A percentile compares a stretch with the other conserved stretches of the same genome.
phyloP scores from a whole-genome alignment of 345 rosid species.

The Carallia pectinifolia region DNA sequence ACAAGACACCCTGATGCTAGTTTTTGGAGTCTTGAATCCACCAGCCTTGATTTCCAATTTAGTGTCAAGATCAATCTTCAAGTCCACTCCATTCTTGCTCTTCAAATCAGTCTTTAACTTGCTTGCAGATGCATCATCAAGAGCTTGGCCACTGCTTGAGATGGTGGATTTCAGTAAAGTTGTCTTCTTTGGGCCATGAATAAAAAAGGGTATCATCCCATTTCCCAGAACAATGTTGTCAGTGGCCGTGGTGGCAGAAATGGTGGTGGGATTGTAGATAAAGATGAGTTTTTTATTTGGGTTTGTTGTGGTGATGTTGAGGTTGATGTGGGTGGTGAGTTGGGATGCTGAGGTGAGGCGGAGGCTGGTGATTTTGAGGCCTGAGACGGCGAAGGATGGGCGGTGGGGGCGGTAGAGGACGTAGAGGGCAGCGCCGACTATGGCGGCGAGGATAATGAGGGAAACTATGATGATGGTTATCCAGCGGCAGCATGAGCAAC shows the following conservation, averaged over 20 bases:
- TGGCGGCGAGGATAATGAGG: conserved; percentile 49
- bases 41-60: conserved; percentile 74
- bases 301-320: conserved; percentile 67
- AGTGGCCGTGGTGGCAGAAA: conserved; percentile 33
- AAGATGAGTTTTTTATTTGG: conserved; percentile 73
- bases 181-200: conserved; percentile 68
- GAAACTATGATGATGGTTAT: conserved; percentile 42
- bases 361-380: conserved; percentile 54
- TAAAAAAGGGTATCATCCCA: conserved; percentile 53
- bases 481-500: conserved; percentile 63
- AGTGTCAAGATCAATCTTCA: conserved; percentile 57
- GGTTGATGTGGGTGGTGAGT: conserved; percentile 51
- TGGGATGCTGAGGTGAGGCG: conserved; percentile 49
- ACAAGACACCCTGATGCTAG: conserved; percentile 56
- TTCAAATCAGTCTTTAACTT: conserved; percentile 52
- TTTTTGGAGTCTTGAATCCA: conserved; percentile 51
- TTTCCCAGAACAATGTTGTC: conserved; percentile 53
- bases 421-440: conserved; percentile 52
- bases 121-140: conserved; percentile 46
- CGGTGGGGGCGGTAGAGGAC: conserved; percentile 75
- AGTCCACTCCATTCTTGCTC: conserved; percentile 47
- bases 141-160: conserved; percentile 31
- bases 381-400: conserved; percentile 61
- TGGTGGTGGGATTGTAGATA: conserved; percentile 43
- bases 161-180: conserved; percentile 55